Conservation (phyloP, 2,329 filamentous ascomycete genomes). For the Pyrenophora seminiperda region DNA sequence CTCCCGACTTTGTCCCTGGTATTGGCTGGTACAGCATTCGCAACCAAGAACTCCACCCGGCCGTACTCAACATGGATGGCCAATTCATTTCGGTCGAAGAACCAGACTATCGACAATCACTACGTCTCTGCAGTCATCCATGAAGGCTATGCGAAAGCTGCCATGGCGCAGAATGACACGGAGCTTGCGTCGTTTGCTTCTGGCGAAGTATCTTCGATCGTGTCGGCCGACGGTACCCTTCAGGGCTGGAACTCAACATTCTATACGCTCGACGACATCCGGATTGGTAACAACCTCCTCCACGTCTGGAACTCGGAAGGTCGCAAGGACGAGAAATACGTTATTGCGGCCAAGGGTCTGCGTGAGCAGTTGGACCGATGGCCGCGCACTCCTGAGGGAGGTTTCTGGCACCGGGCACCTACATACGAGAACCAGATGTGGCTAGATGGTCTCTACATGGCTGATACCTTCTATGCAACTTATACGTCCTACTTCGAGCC, state of each 20-base stretch:
- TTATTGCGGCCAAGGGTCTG: slow-evolving; percentile 55
- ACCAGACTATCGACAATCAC: slow-evolving; percentile 48
- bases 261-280: slow-evolving; percentile 58
- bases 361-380: slow-evolving; percentile 55
- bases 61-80: slow-evolving; percentile 52
- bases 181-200: slow-evolving; percentile 54
- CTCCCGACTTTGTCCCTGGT: slow-evolving; percentile 29
- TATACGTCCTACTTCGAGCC: slow-evolving; percentile 48
- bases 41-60: slow-evolving; percentile 28
- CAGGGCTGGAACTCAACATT: slow-evolving; percentile 53
- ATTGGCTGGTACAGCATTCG: slow-evolving; percentile 28
- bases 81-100: slow-evolving; percentile 54
- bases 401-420: slow-evolving; percentile 60
- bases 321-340: slow-evolving; percentile 54
- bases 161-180: slow-evolving; percentile 51
- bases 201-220: slow-evolving; percentile 55
- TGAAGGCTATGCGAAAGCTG: slow-evolving; percentile 54
- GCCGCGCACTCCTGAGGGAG: slow-evolving; percentile 57
- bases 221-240: slow-evolving; percentile 56
- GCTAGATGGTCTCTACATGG: slow-evolving; percentile 60
- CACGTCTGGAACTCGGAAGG: slow-evolving; percentile 55
- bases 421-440: slow-evolving; percentile 62
- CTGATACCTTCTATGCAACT: slow-evolving; percentile 47
- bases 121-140: slow-evolving; percentile 57
- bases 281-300: slow-evolving; percentile 59